These are phyloP conservation scores for Penicillium manginii DNA, from an alignment of 495 filamentous ascomycete genomes.

Conservation along the genomic window DNA sequence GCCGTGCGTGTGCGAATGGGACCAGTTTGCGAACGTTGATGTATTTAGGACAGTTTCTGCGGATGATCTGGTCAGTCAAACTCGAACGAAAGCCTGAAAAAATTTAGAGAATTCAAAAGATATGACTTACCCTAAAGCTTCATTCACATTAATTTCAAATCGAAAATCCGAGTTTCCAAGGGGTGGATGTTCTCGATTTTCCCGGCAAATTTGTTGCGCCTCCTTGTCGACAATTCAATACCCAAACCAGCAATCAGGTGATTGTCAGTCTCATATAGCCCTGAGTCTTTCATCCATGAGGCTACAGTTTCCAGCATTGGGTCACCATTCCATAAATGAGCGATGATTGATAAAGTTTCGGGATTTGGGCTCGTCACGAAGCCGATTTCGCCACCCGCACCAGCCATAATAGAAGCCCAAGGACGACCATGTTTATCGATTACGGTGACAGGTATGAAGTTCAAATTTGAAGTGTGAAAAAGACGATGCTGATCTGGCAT, in stretches of 20 bases:
- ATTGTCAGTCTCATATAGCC: conserved; percentile 2
- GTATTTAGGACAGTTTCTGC: conserved; percentile 28
- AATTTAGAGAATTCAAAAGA: background rate
- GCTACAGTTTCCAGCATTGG: conserved; percentile 15
- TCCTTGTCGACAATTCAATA: conserved; percentile 21
- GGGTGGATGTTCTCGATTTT: conserved; percentile 1
- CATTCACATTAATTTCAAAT: conserved; percentile 13
- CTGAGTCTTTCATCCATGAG: background rate
- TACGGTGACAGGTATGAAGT: conserved; percentile 21
- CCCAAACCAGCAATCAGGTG: conserved; percentile 21
- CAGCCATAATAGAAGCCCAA: conserved; percentile 22
- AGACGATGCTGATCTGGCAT: conserved; percentile 25
- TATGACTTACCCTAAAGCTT: conserved; percentile 15
- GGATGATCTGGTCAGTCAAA: background rate
- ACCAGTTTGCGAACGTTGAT: conserved; percentile 24
- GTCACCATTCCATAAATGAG: conserved; percentile 22
- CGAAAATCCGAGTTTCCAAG: conserved; percentile 5
- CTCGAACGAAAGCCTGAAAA: background rate
- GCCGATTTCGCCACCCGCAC: conserved; percentile 12
- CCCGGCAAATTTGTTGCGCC: conserved; percentile 25
- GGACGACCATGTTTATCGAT: conserved; percentile 20
- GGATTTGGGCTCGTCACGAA: conserved; percentile 21
- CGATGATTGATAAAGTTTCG: conserved; percentile 6
- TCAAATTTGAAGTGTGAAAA: conserved; percentile 22
- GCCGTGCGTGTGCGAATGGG: conserved; percentile 12